Evolutionary conservation across 2,329 filamentous ascomycete genomes (phyloP).

Genomic region (Fusarium torulosum): DNA sequence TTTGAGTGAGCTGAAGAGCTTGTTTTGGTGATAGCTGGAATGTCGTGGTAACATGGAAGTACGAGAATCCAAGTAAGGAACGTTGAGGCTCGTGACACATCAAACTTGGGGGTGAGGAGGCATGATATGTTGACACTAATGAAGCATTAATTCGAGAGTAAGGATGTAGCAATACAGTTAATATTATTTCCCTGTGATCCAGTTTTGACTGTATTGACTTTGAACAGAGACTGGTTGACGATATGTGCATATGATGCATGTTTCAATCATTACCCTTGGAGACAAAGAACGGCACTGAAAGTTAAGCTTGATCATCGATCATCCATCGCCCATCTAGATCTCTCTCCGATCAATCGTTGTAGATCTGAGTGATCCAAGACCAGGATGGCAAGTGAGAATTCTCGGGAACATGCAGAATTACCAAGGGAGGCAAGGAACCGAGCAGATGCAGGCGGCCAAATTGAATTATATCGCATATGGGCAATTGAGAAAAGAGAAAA

Average conservation of each 20-base stretch:
- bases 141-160: background rate
- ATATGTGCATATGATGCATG: conserved; percentile 8
- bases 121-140: background rate
- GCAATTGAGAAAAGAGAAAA: conserved; percentile 38
- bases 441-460: conserved; percentile 34
- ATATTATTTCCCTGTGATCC: background rate
- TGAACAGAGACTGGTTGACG: background rate
- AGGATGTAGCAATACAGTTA: background rate
- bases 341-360: conserved; percentile 1
- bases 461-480: background rate
- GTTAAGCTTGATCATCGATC: background rate
- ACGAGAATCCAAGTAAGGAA: background rate
- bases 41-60: conserved; percentile 2
- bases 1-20: background rate
- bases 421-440: conserved; percentile 16
- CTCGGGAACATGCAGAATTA: conserved; percentile 38
- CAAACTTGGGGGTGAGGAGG: background rate
- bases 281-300: background rate
- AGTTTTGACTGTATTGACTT: background rate
- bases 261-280: background rate
- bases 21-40: background rate
- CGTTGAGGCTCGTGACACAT: background rate
- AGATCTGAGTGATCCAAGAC: background rate
- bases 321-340: background rate
- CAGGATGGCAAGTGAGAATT: conserved; percentile 11